A percentile compares a stretch with the other conserved stretches of the same genome.
Conservation (phyloP, 1,139 yeast species). For the Saccharomyces pastorianus region DNA sequence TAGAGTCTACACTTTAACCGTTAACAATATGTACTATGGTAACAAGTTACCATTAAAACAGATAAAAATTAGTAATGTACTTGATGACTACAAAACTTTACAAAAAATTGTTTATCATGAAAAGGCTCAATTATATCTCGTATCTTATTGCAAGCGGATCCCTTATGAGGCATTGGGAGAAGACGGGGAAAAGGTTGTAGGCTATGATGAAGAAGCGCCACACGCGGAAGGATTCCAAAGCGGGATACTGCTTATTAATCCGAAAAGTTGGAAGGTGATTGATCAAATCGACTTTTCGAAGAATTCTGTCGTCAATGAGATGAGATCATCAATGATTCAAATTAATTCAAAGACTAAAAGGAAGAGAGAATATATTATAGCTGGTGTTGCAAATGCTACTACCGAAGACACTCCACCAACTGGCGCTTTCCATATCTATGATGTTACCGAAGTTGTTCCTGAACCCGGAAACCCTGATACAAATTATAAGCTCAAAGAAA, state of each 20-base stretch:
- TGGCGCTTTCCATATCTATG: slow-evolving; percentile 71
- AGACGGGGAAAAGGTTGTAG: slow-evolving; percentile 59
- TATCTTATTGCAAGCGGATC: slow-evolving; percentile 54
- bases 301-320: slow-evolving; percentile 49
- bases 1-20: slow-evolving; percentile 46
- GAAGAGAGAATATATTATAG: slow-evolving; percentile 60
- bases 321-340: slow-evolving; percentile 31
- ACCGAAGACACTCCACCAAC: slow-evolving; percentile 78
- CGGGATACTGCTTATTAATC: slow-evolving; percentile 57
- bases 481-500: slow-evolving; percentile 65
- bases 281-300: slow-evolving; percentile 60
- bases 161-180: slow-evolving; percentile 68
- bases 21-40: slow-evolving; percentile 43
- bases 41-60: slow-evolving; percentile 55
- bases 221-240: slow-evolving; percentile 54
- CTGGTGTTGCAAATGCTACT: slow-evolving; percentile 71
- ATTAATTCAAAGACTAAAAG: slow-evolving; percentile 45
- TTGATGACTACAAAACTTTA: slow-evolving; percentile 50
- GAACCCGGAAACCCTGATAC: slow-evolving; percentile 86
- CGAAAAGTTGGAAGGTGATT: slow-evolving; percentile 67
- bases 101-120: slow-evolving; percentile 69
- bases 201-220: slow-evolving; percentile 43
- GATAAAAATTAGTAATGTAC: slow-evolving; percentile 29
- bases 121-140: slow-evolving; percentile 52
- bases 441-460: slow-evolving; percentile 77